phyloP scores from a whole-genome alignment of 31 red algal genomes.

The Odonthalia washingtoniensis region DNA sequence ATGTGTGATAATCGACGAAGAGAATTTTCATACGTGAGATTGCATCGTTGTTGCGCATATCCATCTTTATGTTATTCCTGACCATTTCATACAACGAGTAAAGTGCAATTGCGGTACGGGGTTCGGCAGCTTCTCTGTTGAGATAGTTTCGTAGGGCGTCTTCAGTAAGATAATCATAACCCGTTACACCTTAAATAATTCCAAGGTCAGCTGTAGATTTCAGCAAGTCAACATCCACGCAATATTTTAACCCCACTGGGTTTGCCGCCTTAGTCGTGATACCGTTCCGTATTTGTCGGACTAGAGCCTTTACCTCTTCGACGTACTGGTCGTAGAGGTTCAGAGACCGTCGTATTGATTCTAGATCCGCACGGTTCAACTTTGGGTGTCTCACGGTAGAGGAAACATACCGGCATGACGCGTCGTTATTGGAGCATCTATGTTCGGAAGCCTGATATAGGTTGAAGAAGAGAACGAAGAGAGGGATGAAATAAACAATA shows the following conservation, averaged over 20 bases:
- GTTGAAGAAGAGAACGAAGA: no score
- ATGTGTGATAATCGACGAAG: neutral
- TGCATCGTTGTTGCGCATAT: neutral
- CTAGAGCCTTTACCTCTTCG: neutral
- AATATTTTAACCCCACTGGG: neutral
- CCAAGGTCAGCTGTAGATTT: neutral
- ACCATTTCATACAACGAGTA: neutral
- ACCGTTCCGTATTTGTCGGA: neutral
- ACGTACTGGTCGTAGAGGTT: neutral
- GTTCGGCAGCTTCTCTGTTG: neutral
- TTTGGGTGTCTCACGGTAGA: no score
- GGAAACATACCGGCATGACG: no score
- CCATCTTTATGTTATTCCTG: neutral
- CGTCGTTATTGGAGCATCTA: no score
- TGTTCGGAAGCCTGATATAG: no score
- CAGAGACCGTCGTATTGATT: neutral
- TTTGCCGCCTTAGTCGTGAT: neutral
- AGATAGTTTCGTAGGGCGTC: conserved; percentile 6
- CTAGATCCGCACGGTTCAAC: no score
- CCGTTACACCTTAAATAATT: neutral
- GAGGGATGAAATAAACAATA: no score
- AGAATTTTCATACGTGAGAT: neutral
- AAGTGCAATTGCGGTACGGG: neutral
- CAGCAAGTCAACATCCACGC: neutral
- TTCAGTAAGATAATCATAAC: neutral